These are phyloP conservation scores for Epichloe sp. DNA, from an alignment of 2,329 filamentous ascomycete species.

Conservation along the genomic window DNA sequence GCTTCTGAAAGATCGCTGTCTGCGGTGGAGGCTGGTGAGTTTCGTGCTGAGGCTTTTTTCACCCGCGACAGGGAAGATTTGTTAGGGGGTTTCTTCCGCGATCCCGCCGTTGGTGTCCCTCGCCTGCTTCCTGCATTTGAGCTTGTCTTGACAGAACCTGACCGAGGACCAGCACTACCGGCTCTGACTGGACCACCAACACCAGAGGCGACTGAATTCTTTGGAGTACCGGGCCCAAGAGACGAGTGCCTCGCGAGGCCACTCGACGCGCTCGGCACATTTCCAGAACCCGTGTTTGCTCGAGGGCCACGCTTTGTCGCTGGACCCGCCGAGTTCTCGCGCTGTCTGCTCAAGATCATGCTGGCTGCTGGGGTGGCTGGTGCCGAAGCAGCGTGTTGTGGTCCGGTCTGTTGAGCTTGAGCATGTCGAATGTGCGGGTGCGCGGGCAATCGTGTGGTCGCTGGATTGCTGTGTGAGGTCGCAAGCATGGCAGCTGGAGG, in stretches of 20 bases:
- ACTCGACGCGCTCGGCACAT: slow-evolving; percentile 38
- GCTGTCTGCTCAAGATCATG: slow-evolving; percentile 45
- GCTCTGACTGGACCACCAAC: slow-evolving; percentile 28
- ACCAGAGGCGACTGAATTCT: slow-evolving; percentile 21
- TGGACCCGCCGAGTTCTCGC: slow-evolving; percentile 47
- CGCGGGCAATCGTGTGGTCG: slow-evolving; percentile 28
- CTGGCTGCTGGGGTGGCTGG: slow-evolving; percentile 47
- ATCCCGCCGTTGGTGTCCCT: slow-evolving; percentile 29
- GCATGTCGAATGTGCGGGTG: slow-evolving; percentile 34
- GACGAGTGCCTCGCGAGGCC: slow-evolving; percentile 49
- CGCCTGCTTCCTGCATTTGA: slow-evolving; percentile 30
- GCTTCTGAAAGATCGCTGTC: slow-evolving; percentile 55
- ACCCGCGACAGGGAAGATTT: slow-evolving; percentile 52
- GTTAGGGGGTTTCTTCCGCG: slow-evolving; percentile 37
- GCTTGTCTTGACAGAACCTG: slow-evolving; percentile 31
- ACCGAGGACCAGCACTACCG: slow-evolving; percentile 47
- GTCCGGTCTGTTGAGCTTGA: slow-evolving; percentile 29
- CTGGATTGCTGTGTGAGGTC: slow-evolving; percentile 25
- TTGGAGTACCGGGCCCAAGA: slow-evolving; percentile 49
- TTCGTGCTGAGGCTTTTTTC: slow-evolving; percentile 44
- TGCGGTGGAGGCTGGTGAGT: slow-evolving; percentile 48
- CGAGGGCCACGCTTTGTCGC: slow-evolving; percentile 40
- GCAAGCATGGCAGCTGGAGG: slow-evolving; percentile 15
- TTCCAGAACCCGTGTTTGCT: slow-evolving; percentile 33
- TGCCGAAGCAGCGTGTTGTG: slow-evolving; percentile 37